Base-by-base conservation (phyloP, 495 filamentous ascomycete genomes). In the Trichodelitschia bisporula region DNA sequence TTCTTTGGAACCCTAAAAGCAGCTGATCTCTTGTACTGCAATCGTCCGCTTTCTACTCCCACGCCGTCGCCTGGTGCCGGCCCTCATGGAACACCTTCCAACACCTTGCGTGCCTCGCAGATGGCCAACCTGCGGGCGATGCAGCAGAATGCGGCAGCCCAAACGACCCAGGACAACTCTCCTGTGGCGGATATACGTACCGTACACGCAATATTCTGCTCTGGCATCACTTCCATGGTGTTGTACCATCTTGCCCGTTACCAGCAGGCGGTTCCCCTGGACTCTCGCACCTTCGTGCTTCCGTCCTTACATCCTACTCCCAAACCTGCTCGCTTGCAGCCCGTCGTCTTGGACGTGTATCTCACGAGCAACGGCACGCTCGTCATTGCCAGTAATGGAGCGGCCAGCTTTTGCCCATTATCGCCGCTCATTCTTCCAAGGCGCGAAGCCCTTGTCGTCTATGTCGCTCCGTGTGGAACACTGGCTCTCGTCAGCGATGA, bases 261-360 rank as follows among this genome's bases (percentile, higher is more conserved):
- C 25, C 34, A 38, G 19, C 27, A 25, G 11, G 35, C 35, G 12
- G 25, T 44, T 26, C 40, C 47, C n/a, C 34, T 50, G 21, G 46
- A 50, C 26, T 41, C 34, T 19, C 37, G 40, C 29, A 48, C 42
- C 11, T 42, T 50, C 17, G n/a, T 48, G 28, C 31, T 32, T 11
- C 39, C 32, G 16, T 26, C 30, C n/a, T 11, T 29, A 13, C 9
- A 14, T 23, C 10, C 35, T 16, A 13, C 18, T 15, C 16, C 15
- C 25, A 12, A 24, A 24, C n/a, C 21, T 24, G 21, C 6, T 24
- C 21, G n/a, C 6, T n/a, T 6, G 21, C 36, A 33, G 27, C 30
- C 41, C 10, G 36, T 38, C 19, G 35, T 35, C 20, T 2, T 45
- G 17, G 34, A 34, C n/a, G 42, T 40, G 2, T 33, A 39, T 30